These are phyloP conservation scores for Yamadazyma laniorum DNA, from an alignment of 805 yeast species.

Conservation along the genomic window DNA sequence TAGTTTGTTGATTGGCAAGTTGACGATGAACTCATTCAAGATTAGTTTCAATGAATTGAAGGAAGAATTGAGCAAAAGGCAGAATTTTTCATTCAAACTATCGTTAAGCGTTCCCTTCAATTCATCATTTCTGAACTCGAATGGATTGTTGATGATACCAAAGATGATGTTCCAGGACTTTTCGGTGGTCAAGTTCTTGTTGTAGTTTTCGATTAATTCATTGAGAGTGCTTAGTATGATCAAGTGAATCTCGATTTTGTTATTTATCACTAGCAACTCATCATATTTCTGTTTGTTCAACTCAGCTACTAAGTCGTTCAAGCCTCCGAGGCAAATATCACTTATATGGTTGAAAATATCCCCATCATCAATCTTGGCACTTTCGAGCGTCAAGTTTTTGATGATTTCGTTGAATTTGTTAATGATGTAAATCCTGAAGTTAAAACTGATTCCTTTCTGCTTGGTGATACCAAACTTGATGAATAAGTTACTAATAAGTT, in stretches of 20 bases:
- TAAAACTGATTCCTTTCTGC: conserved; percentile 30
- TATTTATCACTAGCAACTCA: conserved; percentile 48
- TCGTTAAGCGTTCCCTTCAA: conserved; percentile 16
- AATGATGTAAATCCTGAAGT: conserved; percentile 49
- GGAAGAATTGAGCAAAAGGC: conserved; percentile 58
- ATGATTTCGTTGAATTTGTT: conserved; percentile 53
- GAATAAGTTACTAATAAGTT: conserved; percentile 47
- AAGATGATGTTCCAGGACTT: conserved; percentile 77
- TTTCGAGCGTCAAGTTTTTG: conserved; percentile 37
- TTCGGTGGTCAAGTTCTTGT: conserved; percentile 44
- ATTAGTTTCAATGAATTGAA: conserved; percentile 82
- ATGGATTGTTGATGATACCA: conserved; percentile 58
- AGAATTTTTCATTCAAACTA: conserved; percentile 40
- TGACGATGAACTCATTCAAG: conserved; percentile 77
- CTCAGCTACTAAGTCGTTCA: conserved; percentile 31
- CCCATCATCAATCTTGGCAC: conserved; percentile 20
- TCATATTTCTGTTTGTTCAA: conserved; percentile 5
- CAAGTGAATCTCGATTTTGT: conserved; percentile 68
- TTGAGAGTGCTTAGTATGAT: conserved; percentile 62
- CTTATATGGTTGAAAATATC: conserved; percentile 7
- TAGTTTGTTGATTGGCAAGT: conserved; percentile 66
- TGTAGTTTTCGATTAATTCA: conserved; percentile 75
- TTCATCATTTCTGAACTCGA: conserved; percentile 28
- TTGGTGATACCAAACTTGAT: conserved; percentile 43
- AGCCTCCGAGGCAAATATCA: conserved; percentile 34